Evolutionary conservation across 768 basidiomycete genomes (phyloP), one percentile per base, ranked within the genome.

Genomic region (Lentinus brumalis): DNA sequence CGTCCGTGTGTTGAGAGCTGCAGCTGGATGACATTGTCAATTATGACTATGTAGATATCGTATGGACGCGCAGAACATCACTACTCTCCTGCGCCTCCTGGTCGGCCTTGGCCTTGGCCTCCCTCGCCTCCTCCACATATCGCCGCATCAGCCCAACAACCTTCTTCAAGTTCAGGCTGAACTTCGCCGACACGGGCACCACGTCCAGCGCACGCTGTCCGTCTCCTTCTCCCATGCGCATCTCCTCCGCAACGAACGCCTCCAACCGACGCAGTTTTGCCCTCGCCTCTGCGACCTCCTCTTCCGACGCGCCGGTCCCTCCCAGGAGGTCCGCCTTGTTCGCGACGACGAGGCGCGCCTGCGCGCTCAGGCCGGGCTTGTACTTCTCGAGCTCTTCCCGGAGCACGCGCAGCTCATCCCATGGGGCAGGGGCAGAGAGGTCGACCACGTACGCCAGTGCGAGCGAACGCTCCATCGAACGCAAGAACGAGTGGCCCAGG

Each of bases 401-500:
- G 12, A 98, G 78, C 11, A 89, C 80, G 4, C 75, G 68, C 29
- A 98, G 79, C 54, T 94, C 94, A 14, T 88, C 84, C 83, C 88
- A 90, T 0, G 96, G 94, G 21, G 81, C 81, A 1, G 86, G 79
- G 1, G 79, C 78, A 3, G 89, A 86, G 6, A 99, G 77, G 73
- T 98, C 97, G 35, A 99, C 89, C 53, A 98, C 94, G 70, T 96
- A 98, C 3, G 86, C 91, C 6, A 98, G 84, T 7, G 91, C 92
- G 32, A 88, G 85, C 12, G 94, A 94, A 5, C 97, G 87, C 70
- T 98, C 96, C 73, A 98, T 92, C 1, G 93, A 89, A 12, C 94
- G 86, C 31, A 99, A 75, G 79, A 98, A 98, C 1, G 91, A 89
- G 74, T 98, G 94, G 0, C 96, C 97, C 2, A 98, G 83, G 4